Percentiles rank a stretch among this genome's conserved stretches.
Conservation (phyloP, 495 filamentous ascomycete genomes). For the Halenospora varia region DNA sequence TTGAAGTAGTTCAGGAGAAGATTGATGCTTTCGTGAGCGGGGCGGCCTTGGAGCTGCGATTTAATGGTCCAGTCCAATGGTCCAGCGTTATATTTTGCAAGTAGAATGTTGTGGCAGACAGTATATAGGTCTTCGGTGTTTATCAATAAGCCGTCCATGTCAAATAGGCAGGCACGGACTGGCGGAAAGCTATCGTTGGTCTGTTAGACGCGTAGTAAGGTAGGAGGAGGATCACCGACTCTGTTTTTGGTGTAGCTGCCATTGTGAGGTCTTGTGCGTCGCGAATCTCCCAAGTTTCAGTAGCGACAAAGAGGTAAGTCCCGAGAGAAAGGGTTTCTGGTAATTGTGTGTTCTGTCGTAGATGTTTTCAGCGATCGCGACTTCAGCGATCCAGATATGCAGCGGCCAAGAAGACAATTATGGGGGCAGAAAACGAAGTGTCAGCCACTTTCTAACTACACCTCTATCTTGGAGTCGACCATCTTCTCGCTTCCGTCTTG, state of each 20-base stretch:
- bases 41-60: conserved; percentile 88
- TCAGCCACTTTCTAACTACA: not conserved
- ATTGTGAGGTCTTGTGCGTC: not conserved
- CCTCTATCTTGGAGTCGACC: too few relatives aligned
- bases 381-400: conserved; percentile 1
- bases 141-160: conserved; percentile 97
- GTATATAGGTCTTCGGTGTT: conserved; percentile 95
- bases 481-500: too few relatives aligned
- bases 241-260: conserved; percentile 13
- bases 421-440: too few relatives aligned
- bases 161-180: conserved; percentile 90
- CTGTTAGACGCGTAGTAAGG: not conserved
- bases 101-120: conserved; percentile 72
- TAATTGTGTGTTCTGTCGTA: too few relatives aligned
- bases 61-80: conserved; percentile 92
- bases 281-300: too few relatives aligned
- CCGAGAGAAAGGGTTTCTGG: too few relatives aligned
- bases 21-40: conserved; percentile 58
- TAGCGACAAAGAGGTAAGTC: too few relatives aligned
- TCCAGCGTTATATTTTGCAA: conserved; percentile 65
- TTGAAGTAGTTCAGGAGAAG: conserved; percentile 68
- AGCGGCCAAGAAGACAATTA: conserved; percentile 9
- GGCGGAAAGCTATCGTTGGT: conserved; percentile 49
- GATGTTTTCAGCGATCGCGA: not conserved
- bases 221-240: conserved; percentile 5